Evolutionary conservation across 306 rosid genomes (phyloP).

Genomic region (Citrullus colocynthis): DNA sequence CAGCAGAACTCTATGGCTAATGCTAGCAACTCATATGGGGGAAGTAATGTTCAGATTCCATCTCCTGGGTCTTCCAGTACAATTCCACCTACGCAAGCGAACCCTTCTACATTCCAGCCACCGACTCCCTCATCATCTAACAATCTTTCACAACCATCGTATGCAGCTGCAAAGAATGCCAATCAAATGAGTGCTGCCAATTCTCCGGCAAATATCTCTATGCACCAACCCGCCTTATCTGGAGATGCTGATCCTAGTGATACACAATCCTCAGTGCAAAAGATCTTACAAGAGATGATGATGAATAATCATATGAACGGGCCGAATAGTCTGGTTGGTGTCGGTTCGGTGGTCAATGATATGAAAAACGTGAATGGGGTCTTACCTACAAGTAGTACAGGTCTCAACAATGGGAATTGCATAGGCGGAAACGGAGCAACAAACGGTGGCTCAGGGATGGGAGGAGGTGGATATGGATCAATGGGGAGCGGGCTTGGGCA

Average conservation of each 20-base stretch:
- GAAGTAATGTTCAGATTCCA: slow-evolving; percentile 71
- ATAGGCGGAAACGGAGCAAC: slow-evolving; percentile 40
- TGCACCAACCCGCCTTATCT: slow-evolving; percentile 70
- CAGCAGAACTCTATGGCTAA: slow-evolving; percentile 65
- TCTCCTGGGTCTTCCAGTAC: slow-evolving; percentile 82
- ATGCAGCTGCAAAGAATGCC: slow-evolving; percentile 25
- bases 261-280: slow-evolving; percentile 80
- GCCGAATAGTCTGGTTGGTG: slow-evolving; percentile 41
- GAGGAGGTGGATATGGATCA: slow-evolving; percentile 42
- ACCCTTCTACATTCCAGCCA: slow-evolving; percentile 68
- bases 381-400: slow-evolving; percentile 33
- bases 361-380: slow-evolving; percentile 63
- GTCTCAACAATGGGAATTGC: slow-evolving; percentile 48
- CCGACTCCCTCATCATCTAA: slow-evolving; percentile 73
- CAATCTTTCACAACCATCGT: slow-evolving; percentile 62
- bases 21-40: slow-evolving; percentile 81
- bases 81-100: slow-evolving; percentile 53
- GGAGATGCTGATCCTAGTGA: slow-evolving; percentile 67
- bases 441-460: slow-evolving; percentile 46
- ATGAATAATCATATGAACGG: slow-evolving; percentile 55
- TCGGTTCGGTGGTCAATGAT: slow-evolving; percentile 58
- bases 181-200: slow-evolving; percentile 66
- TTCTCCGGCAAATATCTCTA: slow-evolving; percentile 58
- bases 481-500: slow-evolving; percentile 63
- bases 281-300: slow-evolving; percentile 69